Evolutionary conservation across 192 early-diverging fungal species (phyloP), one percentile per base, ranked within the genome.

Genomic region (Gaertneriomyces sp.): DNA sequence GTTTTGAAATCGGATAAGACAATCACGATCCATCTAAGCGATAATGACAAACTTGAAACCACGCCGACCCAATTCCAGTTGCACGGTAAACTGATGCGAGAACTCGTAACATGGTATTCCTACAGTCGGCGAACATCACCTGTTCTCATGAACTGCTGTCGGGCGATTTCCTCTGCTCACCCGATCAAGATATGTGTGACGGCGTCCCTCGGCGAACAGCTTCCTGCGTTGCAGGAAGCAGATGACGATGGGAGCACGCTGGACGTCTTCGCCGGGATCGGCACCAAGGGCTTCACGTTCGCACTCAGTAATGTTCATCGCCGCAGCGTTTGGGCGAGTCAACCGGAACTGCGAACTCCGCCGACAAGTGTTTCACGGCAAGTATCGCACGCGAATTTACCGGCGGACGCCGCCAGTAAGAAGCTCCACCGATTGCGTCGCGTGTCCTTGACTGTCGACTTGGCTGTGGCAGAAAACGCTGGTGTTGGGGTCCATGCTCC

Each of bases 241-340:
- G 62, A 64, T 6, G 62, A 53, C 38, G 62, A 58, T 9, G 53
- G 11, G 17, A 54, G 19, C 4, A 54, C 53, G 42, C 8, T 55
- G 8, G 64, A 66, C 57, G 64, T 66, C n/a, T 66, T n/a, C 43
- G 47, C 42, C 9, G 64, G 64, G 19, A 66, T 66, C 45, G 64
- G 64, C 9, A 56, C 53, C 1, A 55, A 66, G 39, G 64, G 64
- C 10, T 66, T 66, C 54, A 66, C 64, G 7, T 66, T 66, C 57
- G 64, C 64, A 42, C 39, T 66, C 12, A 66, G 64, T 39, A 47
- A 41, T 0, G 9, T 19, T 6, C 8, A 19, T 7, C n/a, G 62
- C n/a, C 62, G 62, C 7, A 61, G 60, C 17, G 60, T 61, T 8
- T 19, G 56, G 56, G 42, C 16, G 56, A 49, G 12, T 49, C 12